Evolutionary conservation across 2,329 filamentous ascomycete genomes (phyloP).

Genomic region (Pseudovirgaria hyperparasitica): DNA sequence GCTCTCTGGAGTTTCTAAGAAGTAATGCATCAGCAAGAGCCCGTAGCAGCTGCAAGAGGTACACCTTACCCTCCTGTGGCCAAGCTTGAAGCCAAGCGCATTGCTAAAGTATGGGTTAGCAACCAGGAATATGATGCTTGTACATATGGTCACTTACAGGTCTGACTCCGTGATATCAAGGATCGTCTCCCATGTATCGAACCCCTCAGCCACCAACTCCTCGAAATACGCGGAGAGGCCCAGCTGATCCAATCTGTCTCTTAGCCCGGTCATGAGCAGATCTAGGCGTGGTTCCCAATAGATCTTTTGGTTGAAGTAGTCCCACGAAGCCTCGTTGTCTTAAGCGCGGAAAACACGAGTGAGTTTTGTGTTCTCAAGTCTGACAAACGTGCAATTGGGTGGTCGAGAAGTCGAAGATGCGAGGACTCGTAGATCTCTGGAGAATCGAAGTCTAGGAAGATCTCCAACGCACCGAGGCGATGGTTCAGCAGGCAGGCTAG

Average conservation of each 20-base stretch:
- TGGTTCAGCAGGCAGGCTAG: too few species aligned
- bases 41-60: background rate
- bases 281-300: background rate
- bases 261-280: constrained; percentile 50
- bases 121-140: constrained; percentile 5
- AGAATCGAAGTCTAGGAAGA: too few species aligned
- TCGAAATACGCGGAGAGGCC: constrained; percentile 67
- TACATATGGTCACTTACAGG: constrained; percentile 40
- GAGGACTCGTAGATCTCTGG: too few species aligned
- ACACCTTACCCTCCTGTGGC: constrained; percentile 63
- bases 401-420: too few species aligned
- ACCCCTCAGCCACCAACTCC: constrained; percentile 63
- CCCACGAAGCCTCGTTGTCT: too few species aligned
- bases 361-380: too few species aligned
- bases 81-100: constrained; percentile 63
- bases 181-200: constrained; percentile 75
- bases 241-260: constrained; percentile 57
- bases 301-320: background rate
- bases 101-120: constrained; percentile 36
- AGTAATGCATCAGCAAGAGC: constrained; percentile 2
- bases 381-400: too few species aligned
- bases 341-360: too few species aligned
- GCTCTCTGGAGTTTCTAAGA: constrained; percentile 66
- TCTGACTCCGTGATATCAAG: constrained; percentile 77
- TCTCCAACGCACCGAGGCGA: too few species aligned